Percentiles rank a stretch among this genome's conserved stretches.
These are phyloP conservation scores for Hypomyces perniciosus DNA, from an alignment of 2,329 filamentous ascomycete genomes.

Conservation along the genomic window DNA sequence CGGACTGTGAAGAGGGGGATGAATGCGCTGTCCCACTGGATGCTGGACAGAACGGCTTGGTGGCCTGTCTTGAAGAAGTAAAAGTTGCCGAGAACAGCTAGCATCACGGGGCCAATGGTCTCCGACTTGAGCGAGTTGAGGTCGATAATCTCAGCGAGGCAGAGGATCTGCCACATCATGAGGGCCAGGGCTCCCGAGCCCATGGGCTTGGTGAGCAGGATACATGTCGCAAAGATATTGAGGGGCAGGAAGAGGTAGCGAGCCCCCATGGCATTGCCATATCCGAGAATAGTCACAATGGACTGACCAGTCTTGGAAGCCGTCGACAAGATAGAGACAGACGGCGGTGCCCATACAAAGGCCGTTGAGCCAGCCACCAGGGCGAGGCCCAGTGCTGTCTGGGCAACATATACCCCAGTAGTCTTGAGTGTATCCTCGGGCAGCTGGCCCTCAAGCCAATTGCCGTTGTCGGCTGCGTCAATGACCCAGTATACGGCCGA, in stretches of 20 bases:
- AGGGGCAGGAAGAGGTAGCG: slow-evolving; percentile 80
- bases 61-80: slow-evolving; percentile 98
- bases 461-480: slow-evolving; percentile 79
- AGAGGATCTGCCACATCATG: slow-evolving; percentile 83
- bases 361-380: slow-evolving; percentile 79
- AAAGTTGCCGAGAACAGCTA: slow-evolving; percentile 85
- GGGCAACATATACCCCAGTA: slow-evolving; percentile 69
- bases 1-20: slow-evolving; percentile 75
- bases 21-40: slow-evolving; percentile 96
- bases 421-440: slow-evolving; percentile 63
- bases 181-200: slow-evolving; percentile 77
- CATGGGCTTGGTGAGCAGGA: slow-evolving; percentile 90
- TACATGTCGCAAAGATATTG: slow-evolving; percentile 69
- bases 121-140: slow-evolving; percentile 55
- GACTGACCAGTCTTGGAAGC: slow-evolving; percentile 39
- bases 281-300: slow-evolving; percentile 76
- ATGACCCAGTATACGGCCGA: slow-evolving; percentile 81
- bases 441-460: slow-evolving; percentile 60
- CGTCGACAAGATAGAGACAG: slow-evolving; percentile 63
- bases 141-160: slow-evolving; percentile 61
- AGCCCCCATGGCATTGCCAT: slow-evolving; percentile 86
- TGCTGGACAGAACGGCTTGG: slow-evolving; percentile 77
- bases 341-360: slow-evolving; percentile 80
- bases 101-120: slow-evolving; percentile 74
- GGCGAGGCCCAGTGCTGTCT: slow-evolving; percentile 71